Conservation (phyloP, 1,284 basidiomycete genomes). For the Cystobasidium slooffiae region DNA sequence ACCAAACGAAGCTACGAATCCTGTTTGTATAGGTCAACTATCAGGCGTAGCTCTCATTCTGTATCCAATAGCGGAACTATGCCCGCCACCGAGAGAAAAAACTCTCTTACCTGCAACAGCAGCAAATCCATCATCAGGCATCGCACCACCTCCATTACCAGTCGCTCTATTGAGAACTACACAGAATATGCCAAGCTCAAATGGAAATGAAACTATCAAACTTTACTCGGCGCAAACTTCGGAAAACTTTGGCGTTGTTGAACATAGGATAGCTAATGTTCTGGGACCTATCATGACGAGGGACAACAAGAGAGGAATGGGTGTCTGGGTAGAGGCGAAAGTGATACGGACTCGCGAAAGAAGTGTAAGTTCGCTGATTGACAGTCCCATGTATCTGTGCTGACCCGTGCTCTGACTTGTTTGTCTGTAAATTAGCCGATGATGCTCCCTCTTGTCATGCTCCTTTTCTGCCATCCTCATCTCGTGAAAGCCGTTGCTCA, state of each 20-base stretch:
- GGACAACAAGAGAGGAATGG: constrained; percentile 58
- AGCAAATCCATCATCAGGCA: constrained; percentile 45
- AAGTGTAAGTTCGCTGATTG: constrained; percentile 54
- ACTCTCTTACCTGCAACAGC: constrained; percentile 43
- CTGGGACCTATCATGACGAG: constrained; percentile 69
- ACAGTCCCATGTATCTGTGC: neutral
- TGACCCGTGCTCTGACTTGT: neutral
- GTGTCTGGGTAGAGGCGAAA: constrained; percentile 75
- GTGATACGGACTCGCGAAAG: constrained; percentile 57
- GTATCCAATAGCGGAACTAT: constrained; percentile 77
- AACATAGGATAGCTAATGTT: constrained; percentile 74
- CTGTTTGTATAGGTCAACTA: constrained; percentile 83
- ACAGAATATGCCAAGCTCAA: constrained; percentile 61
- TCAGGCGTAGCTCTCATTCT: constrained; percentile 79
- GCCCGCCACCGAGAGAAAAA: constrained; percentile 60
- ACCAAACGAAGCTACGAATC: constrained; percentile 36
- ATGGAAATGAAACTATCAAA: constrained; percentile 76
- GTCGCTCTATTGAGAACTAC: constrained; percentile 56
- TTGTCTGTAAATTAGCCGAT: constrained; percentile 64
- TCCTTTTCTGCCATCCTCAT: constrained; percentile 89
- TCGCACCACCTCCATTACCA: constrained; percentile 51
- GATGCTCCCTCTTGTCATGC: constrained; percentile 78
- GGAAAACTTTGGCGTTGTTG: constrained; percentile 75
- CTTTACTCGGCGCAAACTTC: constrained; percentile 72
- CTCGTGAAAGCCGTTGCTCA: constrained; percentile 81